A percentile compares a stretch with the other conserved stretches of the same genome.
phyloP scores from a whole-genome alignment of 2,329 filamentous ascomycete genomes.

The Dryadomyces quercus-mongolicae region DNA sequence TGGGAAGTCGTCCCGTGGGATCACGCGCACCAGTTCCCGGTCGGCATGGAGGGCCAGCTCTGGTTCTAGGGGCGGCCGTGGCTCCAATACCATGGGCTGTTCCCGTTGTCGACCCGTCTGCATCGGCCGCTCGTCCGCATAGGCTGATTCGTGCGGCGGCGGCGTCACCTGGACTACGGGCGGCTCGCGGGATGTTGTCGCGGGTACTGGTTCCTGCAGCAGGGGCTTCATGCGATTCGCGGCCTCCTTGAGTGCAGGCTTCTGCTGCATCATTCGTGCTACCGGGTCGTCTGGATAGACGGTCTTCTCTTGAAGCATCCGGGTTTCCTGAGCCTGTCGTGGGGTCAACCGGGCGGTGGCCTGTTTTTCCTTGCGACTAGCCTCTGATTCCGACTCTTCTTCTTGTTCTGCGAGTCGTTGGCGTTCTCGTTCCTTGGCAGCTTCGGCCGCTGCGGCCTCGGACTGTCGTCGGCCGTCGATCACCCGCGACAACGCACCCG shows the following conservation, averaged over 20 bases:
- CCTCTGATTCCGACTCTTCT: background rate
- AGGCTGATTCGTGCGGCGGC: too few relatives aligned
- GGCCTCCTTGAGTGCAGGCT: background rate
- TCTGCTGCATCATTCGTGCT: background rate
- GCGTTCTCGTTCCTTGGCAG: background rate
- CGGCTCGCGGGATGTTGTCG: background rate
- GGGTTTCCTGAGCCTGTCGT: too few relatives aligned
- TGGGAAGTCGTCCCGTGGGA: background rate
- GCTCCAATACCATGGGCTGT: too few relatives aligned
- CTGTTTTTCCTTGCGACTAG: background rate
- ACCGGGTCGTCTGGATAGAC: background rate
- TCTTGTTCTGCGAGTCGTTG: too few relatives aligned
- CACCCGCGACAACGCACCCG: constrained; percentile 26
- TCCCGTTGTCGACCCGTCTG: too few relatives aligned
- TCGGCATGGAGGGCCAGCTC: background rate
- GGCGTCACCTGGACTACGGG: background rate
- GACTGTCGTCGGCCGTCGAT: background rate
- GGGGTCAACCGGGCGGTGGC: too few relatives aligned
- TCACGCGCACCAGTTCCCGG: background rate
- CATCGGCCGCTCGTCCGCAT: too few relatives aligned
- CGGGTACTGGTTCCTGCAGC: background rate
- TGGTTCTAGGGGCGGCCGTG: too few relatives aligned
- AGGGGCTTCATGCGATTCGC: background rate
- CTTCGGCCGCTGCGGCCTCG: background rate
- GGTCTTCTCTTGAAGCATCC: too few relatives aligned